Evolutionary conservation across 805 yeast species (phyloP).

Genomic region (Monosporozyma siamensis): DNA sequence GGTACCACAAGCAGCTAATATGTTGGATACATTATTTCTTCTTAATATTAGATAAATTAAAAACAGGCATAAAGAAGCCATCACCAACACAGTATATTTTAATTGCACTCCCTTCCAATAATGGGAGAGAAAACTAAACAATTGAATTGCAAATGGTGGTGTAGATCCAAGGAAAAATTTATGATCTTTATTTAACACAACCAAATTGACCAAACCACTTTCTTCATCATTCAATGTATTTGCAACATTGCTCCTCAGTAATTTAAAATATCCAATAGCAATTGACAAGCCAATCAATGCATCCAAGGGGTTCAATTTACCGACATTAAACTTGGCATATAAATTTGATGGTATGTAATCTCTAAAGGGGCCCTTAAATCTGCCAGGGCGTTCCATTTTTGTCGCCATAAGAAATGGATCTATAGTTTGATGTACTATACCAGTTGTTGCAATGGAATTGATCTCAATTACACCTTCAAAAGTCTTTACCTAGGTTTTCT

Average conservation of each 20-base stretch:
- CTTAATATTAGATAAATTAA: slow-evolving; percentile 11
- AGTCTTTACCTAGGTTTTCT: no score
- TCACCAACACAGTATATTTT: slow-evolving; percentile 6
- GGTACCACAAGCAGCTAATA: slow-evolving; percentile 32
- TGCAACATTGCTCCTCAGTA: not conserved
- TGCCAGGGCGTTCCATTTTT: not conserved
- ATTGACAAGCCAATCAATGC: not conserved
- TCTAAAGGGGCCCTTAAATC: slow-evolving; percentile 11
- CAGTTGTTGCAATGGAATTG: no score
- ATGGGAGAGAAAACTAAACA: slow-evolving; percentile 7
- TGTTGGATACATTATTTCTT: slow-evolving; percentile 29
- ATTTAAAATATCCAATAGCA: not conserved
- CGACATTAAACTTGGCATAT: slow-evolving; percentile 7
- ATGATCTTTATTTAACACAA: slow-evolving; percentile 6
- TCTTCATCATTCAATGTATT: not conserved
- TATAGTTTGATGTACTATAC: no score
- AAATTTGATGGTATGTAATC: slow-evolving; percentile 10
- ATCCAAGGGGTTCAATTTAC: slow-evolving; percentile 10
- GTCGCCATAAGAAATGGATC: not conserved
- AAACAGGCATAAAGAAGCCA: slow-evolving; percentile 6
- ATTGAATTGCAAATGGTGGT: slow-evolving; percentile 21
- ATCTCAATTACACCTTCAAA: no score
- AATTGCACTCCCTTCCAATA: not conserved
- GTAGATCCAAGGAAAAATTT: slow-evolving; percentile 12
- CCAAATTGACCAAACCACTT: not conserved